Evolutionary conservation across 1,139 yeast species (phyloP), one percentile per base, ranked within the genome.

Genomic region (Taiozyma sp.): DNA sequence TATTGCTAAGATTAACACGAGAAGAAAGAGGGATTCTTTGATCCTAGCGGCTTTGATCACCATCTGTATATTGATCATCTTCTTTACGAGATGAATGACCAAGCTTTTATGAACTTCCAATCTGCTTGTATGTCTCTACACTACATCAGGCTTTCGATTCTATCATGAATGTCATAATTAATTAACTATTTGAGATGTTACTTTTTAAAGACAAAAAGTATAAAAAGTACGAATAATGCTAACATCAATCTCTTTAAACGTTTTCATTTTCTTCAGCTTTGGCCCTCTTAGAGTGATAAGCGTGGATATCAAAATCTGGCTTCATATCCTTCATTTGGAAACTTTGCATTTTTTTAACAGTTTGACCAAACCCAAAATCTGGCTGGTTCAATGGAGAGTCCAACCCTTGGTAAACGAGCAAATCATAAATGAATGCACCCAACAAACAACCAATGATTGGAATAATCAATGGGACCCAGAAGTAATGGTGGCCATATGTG

Each of bases 21-120:
- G 98, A 61, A 84, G 93, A 68, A 87, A 85, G 70, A 80, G 97
- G 56, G 96, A 93, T 65, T 85, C 95, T 22, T 66, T 93, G 44
- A 87, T 93, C n/a, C 70, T 93, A 65, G 95, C 96, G 4, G 60
- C 76, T 6, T 77, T 93, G 47, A 85, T 90, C 46, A 77, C 91
- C 5, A 57, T 79, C 35, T 88, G 98, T 71, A 83, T 90, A 30
- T 62, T 91, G 47, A 67, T 88, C 14, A 68, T 91, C 54, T 81
- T 84, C 62, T 83, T 85, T 58, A 66, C 79, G 1, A 37, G 41
- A 37, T 37, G 14, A 37, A 37, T 32, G 16, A 14, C n/a, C n/a
- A 19, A 30, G 6, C 19, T 30, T 14, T 32, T 14, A 32, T 30
- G 34, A 30, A 30, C 6, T 30, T 19, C 19, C 19, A 19, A 19